Conservation (phyloP, 2,329 filamentous ascomycete species). For the Rutstroemia sp. region DNA sequence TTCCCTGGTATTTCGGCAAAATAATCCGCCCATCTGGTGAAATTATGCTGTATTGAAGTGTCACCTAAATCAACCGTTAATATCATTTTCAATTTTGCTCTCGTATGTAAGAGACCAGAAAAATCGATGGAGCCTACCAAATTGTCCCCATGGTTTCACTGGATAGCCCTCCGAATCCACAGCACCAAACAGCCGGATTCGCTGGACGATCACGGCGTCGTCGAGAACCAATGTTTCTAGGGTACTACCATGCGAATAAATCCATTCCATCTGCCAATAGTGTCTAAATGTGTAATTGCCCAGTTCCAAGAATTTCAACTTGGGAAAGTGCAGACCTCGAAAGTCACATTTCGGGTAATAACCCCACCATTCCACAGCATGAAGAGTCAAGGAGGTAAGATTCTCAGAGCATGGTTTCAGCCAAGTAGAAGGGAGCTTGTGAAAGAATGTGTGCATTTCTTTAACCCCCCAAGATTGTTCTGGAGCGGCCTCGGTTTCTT, state of each 20-base stretch:
- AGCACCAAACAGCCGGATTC: not conserved
- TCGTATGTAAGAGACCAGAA: not conserved
- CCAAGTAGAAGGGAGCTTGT: conserved; percentile 4
- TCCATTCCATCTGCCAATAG: conserved; percentile 12
- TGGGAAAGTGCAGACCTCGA: conserved; percentile 6
- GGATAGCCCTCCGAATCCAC: conserved; percentile 6
- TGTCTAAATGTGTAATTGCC: conserved; percentile 9
- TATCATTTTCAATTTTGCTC: not conserved
- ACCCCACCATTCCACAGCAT: conserved; percentile 5
- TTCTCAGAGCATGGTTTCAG: conserved; percentile 5
- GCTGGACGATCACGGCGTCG: conserved; percentile 3
- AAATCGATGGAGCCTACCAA: not conserved
- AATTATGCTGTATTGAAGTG: not conserved
- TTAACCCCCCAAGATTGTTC: not conserved
- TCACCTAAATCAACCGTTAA: not conserved
- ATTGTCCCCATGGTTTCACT: not conserved
- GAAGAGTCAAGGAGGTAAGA: conserved; percentile 5
- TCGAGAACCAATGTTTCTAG: conserved; percentile 1
- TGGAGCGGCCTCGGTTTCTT: not conserved
- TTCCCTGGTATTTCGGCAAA: not conserved
- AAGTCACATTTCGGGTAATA: conserved; percentile 9
- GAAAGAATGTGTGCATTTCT: conserved; percentile 9
- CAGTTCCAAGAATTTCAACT: conserved; percentile 8
- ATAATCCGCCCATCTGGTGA: not conserved
- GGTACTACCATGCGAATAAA: conserved; percentile 6